Percentiles rank a stretch among this genome's conserved stretches.
Evolutionary conservation across 2,329 filamentous ascomycete species (phyloP).

Genomic region (Colletotrichum aenigma): DNA sequence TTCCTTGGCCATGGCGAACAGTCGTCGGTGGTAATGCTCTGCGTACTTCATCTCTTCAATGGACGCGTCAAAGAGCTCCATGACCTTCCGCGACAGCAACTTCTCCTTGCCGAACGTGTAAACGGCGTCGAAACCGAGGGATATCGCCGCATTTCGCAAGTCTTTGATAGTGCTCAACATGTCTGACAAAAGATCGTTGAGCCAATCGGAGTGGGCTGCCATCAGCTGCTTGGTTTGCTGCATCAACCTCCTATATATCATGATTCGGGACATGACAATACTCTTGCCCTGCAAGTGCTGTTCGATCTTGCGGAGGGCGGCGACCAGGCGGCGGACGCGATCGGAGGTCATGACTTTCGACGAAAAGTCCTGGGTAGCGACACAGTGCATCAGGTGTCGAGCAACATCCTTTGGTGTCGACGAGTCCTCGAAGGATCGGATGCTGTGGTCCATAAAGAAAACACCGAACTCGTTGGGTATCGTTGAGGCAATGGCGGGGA

Average conservation of each 20-base stretch:
- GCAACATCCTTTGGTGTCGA: constrained; percentile 76
- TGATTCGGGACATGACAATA: constrained; percentile 76
- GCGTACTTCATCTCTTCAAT: constrained; percentile 69
- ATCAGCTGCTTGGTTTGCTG: constrained; percentile 74
- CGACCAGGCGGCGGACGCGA: constrained; percentile 73
- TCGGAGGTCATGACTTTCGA: constrained; percentile 74
- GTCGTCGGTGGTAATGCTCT: constrained; percentile 68
- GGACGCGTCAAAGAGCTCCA: constrained; percentile 64
- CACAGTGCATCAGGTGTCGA: constrained; percentile 79
- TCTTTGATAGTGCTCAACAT: constrained; percentile 82
- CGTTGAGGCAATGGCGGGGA: constrained; percentile 70
- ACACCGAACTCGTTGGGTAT: constrained; percentile 79
- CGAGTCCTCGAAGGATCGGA: constrained; percentile 72
- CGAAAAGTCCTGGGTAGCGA: constrained; percentile 81
- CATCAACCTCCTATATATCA: constrained; percentile 79
- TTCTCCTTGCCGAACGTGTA: constrained; percentile 72
- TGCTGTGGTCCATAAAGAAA: constrained; percentile 82
- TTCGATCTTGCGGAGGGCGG: constrained; percentile 73
- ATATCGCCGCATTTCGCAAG: constrained; percentile 75
- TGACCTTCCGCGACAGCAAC: constrained; percentile 68
- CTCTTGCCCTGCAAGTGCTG: constrained; percentile 79
- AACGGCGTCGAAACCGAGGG: constrained; percentile 73
- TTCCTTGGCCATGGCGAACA: constrained; percentile 72
- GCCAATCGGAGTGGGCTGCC: constrained; percentile 75
- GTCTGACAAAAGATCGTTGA: constrained; percentile 80